These are phyloP conservation scores for Saccharomyces hybrid DNA, from an alignment of 1,139 yeast species.

Conservation along the genomic window DNA sequence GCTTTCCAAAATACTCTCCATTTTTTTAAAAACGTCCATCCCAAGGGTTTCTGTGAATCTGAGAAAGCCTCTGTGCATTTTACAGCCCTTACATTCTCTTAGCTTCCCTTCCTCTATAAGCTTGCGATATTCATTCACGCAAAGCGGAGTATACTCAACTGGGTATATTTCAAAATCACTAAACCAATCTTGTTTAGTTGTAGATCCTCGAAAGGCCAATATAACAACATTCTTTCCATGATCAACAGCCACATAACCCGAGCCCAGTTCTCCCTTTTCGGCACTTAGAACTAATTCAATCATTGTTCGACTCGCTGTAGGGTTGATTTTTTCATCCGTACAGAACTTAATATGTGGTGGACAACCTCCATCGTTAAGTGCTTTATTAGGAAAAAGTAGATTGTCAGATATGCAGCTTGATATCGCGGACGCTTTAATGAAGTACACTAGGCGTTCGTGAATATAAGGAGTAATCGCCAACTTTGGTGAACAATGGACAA, in stretches of 20 bases:
- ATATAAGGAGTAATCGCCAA: constrained; percentile 11
- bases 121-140: constrained; percentile 18
- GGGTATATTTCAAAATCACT: constrained; percentile 44
- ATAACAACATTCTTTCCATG: constrained; percentile 37
- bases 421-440: constrained; percentile 27
- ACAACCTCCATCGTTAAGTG: constrained; percentile 27
- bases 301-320: constrained; percentile 33
- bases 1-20: constrained; percentile 31
- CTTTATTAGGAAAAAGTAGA: constrained; percentile 13
- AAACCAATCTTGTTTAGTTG: constrained; percentile 49
- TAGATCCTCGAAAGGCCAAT: constrained; percentile 48
- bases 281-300: constrained; percentile 33
- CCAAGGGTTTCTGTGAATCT: constrained; percentile 38
- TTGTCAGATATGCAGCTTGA: constrained; percentile 24
- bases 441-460: constrained; percentile 27
- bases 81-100: constrained; percentile 40
- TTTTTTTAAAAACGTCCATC: constrained; percentile 32
- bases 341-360: constrained; percentile 27
- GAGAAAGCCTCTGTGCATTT: constrained; percentile 52
- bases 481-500: not conserved
- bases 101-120: constrained; percentile 21
- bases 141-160: constrained; percentile 33
- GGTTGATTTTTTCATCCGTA: constrained; percentile 17
- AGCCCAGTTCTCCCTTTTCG: constrained; percentile 41
- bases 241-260: constrained; percentile 36